phyloP scores from a whole-genome alignment of 129 eudicot species.

The Centaurea solstitialis region DNA sequence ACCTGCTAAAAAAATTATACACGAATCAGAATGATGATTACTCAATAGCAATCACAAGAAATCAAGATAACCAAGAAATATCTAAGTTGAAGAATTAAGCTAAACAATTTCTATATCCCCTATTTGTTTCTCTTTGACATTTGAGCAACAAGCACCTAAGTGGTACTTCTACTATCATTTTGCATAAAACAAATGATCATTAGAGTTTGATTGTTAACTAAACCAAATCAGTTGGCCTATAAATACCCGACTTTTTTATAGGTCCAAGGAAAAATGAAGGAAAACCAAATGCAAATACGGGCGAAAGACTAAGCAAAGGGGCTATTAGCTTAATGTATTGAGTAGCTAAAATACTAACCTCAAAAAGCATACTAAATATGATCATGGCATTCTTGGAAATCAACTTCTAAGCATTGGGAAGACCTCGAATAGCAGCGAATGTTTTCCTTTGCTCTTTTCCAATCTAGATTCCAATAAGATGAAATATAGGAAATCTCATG shows the following conservation, averaged over 20 bases:
- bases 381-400: slow-evolving; percentile 7
- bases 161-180: not conserved
- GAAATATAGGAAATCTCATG: slow-evolving; percentile 1
- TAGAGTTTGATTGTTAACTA: too few species aligned
- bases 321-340: not conserved
- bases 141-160: not conserved
- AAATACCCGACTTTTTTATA: not conserved
- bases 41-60: not conserved
- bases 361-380: slow-evolving; percentile 11
- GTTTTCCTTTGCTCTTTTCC: slow-evolving; percentile 50
- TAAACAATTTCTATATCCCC: not conserved
- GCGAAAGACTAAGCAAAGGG: not conserved
- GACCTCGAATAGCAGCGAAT: slow-evolving; percentile 29
- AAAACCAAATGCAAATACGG: too few species aligned
- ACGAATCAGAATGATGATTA: not conserved
- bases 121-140: not conserved
- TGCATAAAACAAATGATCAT: not conserved
- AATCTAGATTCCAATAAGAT: slow-evolving; percentile 43
- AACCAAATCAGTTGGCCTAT: not conserved
- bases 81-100: not conserved
- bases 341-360: slow-evolving; percentile 24
- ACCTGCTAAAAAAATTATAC: not conserved
- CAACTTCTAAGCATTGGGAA: slow-evolving; percentile 28
- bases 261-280: too few species aligned
- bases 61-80: not conserved